phyloP scores from a whole-genome alignment of 257 asterid species.

The Solanum gracilifrons region DNA sequence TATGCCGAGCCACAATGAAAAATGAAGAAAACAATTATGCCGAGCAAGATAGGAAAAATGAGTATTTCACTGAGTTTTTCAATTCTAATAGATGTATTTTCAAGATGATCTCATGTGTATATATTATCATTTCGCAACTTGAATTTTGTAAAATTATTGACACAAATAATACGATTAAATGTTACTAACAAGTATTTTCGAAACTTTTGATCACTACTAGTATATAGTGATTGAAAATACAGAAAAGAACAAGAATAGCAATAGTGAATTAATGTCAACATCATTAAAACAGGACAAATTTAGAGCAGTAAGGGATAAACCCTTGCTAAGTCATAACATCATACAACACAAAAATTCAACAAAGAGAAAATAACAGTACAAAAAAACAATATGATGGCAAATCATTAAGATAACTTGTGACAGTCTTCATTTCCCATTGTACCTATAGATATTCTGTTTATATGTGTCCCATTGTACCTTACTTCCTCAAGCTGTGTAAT shows the following conservation, averaged over 20 bases:
- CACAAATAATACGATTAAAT: not conserved
- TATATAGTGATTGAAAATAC: slow-evolving; percentile 12
- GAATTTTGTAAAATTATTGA: not conserved
- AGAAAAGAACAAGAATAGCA: slow-evolving; percentile 56
- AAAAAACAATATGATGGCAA: not conserved
- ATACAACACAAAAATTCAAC: not conserved
- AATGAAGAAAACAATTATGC: too few relatives aligned
- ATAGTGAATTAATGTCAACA: not conserved
- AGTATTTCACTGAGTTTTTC: too few relatives aligned
- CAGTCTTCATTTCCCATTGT: not conserved
- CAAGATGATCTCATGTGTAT: too few relatives aligned
- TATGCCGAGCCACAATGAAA: too few relatives aligned
- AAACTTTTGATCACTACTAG: not conserved
- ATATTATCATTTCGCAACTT: not conserved
- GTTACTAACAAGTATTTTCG: not conserved
- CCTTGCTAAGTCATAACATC: not conserved
- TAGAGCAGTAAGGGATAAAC: not conserved
- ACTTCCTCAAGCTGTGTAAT: slow-evolving; percentile 51
- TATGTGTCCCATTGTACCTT: not conserved
- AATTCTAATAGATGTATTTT: too few relatives aligned
- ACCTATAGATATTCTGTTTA: not conserved
- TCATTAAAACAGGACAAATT: not conserved
- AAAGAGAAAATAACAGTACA: not conserved
- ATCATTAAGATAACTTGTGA: not conserved
- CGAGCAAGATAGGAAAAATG: too few relatives aligned